These are phyloP conservation scores for Asterophora lycoperdoides DNA, from an alignment of 768 basidiomycete species.

Conservation along the genomic window DNA sequence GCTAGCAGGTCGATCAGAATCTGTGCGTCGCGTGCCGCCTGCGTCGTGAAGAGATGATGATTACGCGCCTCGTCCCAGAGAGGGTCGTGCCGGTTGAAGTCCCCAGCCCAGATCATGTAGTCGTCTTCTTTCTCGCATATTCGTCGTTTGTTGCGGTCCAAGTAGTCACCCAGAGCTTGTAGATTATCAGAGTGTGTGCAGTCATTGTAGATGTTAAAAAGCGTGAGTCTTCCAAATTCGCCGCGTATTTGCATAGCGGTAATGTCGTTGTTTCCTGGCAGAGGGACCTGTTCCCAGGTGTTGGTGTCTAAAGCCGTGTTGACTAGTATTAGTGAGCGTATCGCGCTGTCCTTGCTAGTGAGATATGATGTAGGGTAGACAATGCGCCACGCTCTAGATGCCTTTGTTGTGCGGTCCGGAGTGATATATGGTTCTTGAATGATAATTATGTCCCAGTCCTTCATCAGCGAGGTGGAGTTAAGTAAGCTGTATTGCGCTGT, in stretches of 20 bases:
- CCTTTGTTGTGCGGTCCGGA: neutral
- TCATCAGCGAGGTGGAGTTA: neutral
- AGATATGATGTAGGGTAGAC: neutral
- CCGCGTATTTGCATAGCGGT: neutral
- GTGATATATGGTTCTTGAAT: no score
- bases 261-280: conserved; percentile 3
- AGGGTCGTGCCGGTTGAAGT: no score
- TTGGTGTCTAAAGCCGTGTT: neutral
- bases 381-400: neutral
- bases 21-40: neutral
- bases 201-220: conserved; percentile 39
- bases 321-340: neutral
- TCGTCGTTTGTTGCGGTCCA: conserved; percentile 4
- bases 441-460: no score
- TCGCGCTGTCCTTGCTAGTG: neutral
- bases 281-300: neutral
- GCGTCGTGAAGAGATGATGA: neutral
- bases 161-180: conserved; percentile 14
- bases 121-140: conserved; percentile 28
- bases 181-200: conserved; percentile 6
- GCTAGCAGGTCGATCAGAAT: neutral
- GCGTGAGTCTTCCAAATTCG: no score
- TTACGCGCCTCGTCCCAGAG: conserved; percentile 2
- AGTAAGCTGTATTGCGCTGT: neutral
- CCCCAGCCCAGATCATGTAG: no score